Evolutionary conservation across 352 stramenopile genomes (phyloP).

Genomic region (Phytophthora vignae): DNA sequence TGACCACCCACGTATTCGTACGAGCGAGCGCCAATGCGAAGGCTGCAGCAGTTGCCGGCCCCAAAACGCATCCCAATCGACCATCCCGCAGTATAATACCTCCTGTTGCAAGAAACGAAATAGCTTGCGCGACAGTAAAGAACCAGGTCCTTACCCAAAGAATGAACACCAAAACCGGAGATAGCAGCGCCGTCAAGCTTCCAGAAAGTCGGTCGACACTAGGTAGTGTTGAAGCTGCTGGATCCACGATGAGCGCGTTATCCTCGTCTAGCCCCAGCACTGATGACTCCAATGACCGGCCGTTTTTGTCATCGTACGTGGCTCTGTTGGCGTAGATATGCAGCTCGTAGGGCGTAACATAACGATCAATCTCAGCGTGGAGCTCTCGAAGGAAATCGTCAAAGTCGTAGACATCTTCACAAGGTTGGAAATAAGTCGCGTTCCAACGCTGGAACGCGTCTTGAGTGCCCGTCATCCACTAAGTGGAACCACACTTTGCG

Average conservation of each 20-base stretch:
- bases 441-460: background rate
- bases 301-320: background rate
- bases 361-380: background rate
- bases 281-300: background rate
- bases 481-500: background rate
- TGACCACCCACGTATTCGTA: conserved; percentile 2
- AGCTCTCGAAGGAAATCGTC: background rate
- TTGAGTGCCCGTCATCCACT: background rate
- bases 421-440: background rate
- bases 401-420: background rate
- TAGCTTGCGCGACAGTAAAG: background rate
- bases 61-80: conserved; percentile 2
- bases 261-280: background rate
- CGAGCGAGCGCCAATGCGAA: conserved; percentile 18
- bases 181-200: background rate
- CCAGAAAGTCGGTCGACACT: too few species aligned
- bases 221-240: too few species aligned
- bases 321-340: background rate
- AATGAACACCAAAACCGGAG: background rate
- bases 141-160: background rate
- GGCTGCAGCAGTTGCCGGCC: conserved; percentile 6
- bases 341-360: background rate
- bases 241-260: background rate
- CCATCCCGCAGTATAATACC: background rate
- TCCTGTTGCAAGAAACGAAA: conserved; percentile 5